A percentile compares a stretch with the other conserved stretches of the same genome.
These are phyloP conservation scores for Colletotrichum nymphaeae DNA, from an alignment of 2,329 filamentous ascomycete species.

Conservation along the genomic window DNA sequence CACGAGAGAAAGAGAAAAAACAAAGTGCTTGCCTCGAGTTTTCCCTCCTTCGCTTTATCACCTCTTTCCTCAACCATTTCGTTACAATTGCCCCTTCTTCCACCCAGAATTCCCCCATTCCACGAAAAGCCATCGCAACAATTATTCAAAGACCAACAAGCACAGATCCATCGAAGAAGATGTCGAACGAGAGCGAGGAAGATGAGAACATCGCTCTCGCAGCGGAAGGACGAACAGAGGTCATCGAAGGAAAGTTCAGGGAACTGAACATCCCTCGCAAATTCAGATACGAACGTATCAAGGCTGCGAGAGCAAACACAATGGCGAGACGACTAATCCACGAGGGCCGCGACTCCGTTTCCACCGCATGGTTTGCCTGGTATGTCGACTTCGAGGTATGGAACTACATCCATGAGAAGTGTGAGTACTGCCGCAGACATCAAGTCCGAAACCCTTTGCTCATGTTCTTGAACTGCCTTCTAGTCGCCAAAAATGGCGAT, in stretches of 20 bases:
- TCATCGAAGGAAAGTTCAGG: not conserved
- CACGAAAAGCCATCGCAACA: no score
- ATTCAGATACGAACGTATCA: not conserved
- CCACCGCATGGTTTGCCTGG: not conserved
- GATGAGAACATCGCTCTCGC: not conserved
- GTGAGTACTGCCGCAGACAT: not conserved
- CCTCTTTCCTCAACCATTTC: no score
- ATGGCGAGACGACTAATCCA: not conserved
- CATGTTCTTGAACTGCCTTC: not conserved
- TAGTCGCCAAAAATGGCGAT: not conserved
- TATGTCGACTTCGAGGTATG: not conserved
- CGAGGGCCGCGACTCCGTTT: not conserved
- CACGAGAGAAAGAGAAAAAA: no score
- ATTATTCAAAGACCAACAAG: not conserved
- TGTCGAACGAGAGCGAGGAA: not conserved
- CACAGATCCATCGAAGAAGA: not conserved
- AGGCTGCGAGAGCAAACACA: not conserved
- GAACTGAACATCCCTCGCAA: not conserved
- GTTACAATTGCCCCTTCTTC: no score
- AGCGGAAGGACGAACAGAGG: no score
- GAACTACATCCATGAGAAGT: not conserved
- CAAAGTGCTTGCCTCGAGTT: no score
- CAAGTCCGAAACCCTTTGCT: not conserved
- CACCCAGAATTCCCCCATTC: no score
- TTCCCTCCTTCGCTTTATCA: accelerated